Percentiles rank a stretch among this genome's conserved stretches.
phyloP scores from a whole-genome alignment of 2,329 filamentous ascomycete species.

The Fulvia fulva region DNA sequence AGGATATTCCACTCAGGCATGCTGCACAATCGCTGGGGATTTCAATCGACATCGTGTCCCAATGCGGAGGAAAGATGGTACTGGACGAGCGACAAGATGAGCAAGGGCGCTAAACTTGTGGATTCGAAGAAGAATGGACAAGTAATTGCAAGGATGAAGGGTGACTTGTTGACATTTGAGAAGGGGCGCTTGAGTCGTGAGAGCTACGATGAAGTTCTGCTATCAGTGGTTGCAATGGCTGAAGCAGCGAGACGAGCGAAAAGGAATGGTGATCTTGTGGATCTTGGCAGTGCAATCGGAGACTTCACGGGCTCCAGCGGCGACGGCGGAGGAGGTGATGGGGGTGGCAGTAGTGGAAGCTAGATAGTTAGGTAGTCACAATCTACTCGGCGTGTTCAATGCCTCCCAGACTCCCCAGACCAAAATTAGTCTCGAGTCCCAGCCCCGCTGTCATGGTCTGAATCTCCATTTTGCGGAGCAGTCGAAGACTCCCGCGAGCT shows the following conservation, averaged over 20 bases:
- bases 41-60: constrained; percentile 11
- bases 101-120: constrained; percentile 17
- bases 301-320: constrained; percentile 14
- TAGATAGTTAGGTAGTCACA: not conserved
- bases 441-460: not conserved
- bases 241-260: constrained; percentile 21
- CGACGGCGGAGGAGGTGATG: constrained; percentile 4
- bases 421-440: not conserved
- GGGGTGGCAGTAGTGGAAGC: not conserved
- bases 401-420: too few species aligned
- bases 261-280: constrained; percentile 13
- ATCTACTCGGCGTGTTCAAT: not conserved
- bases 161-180: constrained; percentile 21
- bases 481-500: constrained; percentile 2
- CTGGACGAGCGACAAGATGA: constrained; percentile 20
- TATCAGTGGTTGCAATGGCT: constrained; percentile 24
- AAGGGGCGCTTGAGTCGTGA: constrained; percentile 13
- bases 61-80: constrained; percentile 16
- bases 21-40: constrained; percentile 21
- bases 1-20: constrained; percentile 14
- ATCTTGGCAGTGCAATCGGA: constrained; percentile 15
- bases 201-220: constrained; percentile 21
- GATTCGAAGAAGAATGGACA: constrained; percentile 18
- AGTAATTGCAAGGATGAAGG: constrained; percentile 20
- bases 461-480: constrained; percentile 3